These are phyloP conservation scores for Glarea lozoyensis DNA, from an alignment of 495 filamentous ascomycete genomes.

Conservation along the genomic window DNA sequence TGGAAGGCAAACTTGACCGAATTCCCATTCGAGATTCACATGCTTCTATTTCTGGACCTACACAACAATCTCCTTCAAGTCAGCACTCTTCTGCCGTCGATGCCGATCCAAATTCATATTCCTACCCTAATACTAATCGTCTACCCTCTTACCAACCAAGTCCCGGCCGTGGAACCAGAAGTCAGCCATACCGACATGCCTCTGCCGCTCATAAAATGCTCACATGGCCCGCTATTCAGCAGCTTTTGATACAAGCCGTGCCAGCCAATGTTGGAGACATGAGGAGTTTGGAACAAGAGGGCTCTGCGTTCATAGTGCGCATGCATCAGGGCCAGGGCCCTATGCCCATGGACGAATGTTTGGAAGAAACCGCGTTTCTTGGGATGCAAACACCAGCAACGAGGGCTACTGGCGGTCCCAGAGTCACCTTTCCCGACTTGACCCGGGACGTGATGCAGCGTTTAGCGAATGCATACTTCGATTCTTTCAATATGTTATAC, in stretches of 20 bases:
- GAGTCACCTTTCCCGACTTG: constrained; percentile 24
- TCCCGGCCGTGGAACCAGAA: constrained; percentile 9
- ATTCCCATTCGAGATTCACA: constrained; percentile 8
- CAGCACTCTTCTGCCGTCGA: constrained; percentile 16
- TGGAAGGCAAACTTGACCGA: constrained; percentile 30
- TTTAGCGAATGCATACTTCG: constrained; percentile 44
- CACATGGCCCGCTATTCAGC: constrained; percentile 46
- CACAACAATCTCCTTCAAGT: constrained; percentile 19
- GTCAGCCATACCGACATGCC: constrained; percentile 35
- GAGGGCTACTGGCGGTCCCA: constrained; percentile 10
- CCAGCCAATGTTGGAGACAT: constrained; percentile 17
- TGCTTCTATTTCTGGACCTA: constrained; percentile 9
- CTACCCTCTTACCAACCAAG: constrained; percentile 7
- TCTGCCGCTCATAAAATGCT: constrained; percentile 49
- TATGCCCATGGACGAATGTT: constrained; percentile 23
- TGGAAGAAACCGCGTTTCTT: constrained; percentile 18
- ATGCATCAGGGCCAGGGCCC: constrained; percentile 28
- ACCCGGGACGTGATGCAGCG: constrained; percentile 39
- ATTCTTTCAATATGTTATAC: constrained; percentile 45
- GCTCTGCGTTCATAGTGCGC: constrained; percentile 35
- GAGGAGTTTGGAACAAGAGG: constrained; percentile 32
- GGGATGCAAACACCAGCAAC: constrained; percentile 23
- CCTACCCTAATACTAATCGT: constrained; percentile 6
- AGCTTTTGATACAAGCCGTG: constrained; percentile 27
- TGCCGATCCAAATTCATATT: constrained; percentile 7